These are phyloP conservation scores for Goffeauzyma gilvescens DNA, from an alignment of 768 basidiomycete species.

Conservation along the genomic window DNA sequence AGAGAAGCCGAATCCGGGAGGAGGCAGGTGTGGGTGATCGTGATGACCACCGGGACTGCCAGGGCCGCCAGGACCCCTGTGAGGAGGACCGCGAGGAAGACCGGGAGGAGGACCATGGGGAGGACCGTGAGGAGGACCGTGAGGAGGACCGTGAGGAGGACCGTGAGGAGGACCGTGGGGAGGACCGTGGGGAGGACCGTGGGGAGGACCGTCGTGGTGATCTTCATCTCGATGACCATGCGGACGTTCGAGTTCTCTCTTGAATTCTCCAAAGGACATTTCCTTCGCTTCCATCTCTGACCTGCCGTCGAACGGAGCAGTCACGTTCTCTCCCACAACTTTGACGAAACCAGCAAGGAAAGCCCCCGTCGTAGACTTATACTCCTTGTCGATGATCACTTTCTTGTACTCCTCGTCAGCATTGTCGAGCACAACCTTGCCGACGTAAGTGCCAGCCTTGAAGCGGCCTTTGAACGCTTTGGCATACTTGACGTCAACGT, in stretches of 20 bases:
- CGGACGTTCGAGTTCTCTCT: no score
- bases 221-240: neutral
- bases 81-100: no score
- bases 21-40: neutral
- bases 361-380: constrained; percentile 3
- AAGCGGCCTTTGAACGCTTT: constrained; percentile 7
- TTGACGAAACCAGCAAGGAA: constrained; percentile 7
- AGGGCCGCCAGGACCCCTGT: neutral
- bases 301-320: no score
- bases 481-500: constrained; percentile 5
- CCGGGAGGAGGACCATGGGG: constrained; percentile 1
- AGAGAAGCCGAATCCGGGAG: constrained; percentile 5
- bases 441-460: constrained; percentile 4
- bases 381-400: constrained; percentile 5
- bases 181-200: neutral
- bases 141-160: constrained; percentile 1
- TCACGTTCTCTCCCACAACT: neutral
- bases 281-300: no score
- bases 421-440: constrained; percentile 2
- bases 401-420: constrained; percentile 5
- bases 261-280: no score
- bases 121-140: neutral
- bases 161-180: neutral
- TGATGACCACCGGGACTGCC: neutral
- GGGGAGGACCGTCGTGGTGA: neutral